phyloP scores from a whole-genome alignment of 2,329 filamentous ascomycete species.

The Pyricularia grisea region DNA sequence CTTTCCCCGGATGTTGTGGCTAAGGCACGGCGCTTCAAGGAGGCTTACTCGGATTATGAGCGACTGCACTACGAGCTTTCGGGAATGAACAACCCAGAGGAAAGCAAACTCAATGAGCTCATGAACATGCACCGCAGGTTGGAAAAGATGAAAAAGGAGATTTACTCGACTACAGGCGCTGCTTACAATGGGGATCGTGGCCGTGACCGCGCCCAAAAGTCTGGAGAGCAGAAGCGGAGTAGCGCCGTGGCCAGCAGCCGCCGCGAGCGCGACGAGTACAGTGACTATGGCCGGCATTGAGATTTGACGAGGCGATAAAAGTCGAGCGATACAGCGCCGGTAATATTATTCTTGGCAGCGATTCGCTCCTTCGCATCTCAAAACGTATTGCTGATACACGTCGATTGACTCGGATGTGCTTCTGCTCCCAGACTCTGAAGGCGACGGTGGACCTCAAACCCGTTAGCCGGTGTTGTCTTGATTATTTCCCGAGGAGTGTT shows the following conservation, averaged over 20 bases:
- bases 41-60: slow-evolving; percentile 47
- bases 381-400: neutral
- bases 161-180: slow-evolving; percentile 31
- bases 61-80: slow-evolving; percentile 46
- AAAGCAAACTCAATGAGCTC: slow-evolving; percentile 39
- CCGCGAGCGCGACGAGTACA: slow-evolving; percentile 1
- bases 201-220: neutral
- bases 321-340: neutral
- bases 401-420: neutral
- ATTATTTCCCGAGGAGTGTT: neutral
- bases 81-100: slow-evolving; percentile 37
- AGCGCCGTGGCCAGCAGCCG: neutral
- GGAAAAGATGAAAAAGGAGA: slow-evolving; percentile 48
- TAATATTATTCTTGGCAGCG: too few species aligned
- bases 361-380: neutral
- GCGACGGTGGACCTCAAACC: neutral
- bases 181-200: neutral
- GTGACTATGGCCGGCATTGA: slow-evolving; percentile 8
- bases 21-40: slow-evolving; percentile 46
- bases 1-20: slow-evolving; percentile 38
- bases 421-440: neutral
- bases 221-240: slow-evolving; percentile 1
- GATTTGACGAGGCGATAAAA: neutral
- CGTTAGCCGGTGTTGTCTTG: neutral
- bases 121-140: slow-evolving; percentile 45